A percentile compares a stretch with the other conserved stretches of the same genome.
Evolutionary conservation across 345 rosid genomes (phyloP).

Genomic region (Gossypium australe): DNA sequence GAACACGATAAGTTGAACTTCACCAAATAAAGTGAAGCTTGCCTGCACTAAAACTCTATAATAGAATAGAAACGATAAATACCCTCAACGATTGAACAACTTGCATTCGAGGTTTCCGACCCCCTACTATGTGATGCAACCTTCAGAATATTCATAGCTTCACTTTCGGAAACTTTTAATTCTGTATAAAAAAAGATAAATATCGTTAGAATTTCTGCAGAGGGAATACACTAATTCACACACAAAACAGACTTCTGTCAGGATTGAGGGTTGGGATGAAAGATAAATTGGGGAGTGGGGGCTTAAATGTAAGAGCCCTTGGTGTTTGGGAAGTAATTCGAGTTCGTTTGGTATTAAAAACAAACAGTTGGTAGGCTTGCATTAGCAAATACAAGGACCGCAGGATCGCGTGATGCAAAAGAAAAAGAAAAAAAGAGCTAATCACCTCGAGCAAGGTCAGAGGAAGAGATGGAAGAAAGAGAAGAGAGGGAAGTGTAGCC

Average conservation of each 20-base stretch:
- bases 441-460: slow-evolving; percentile 59
- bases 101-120: slow-evolving; percentile 20
- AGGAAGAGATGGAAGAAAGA: slow-evolving; percentile 23
- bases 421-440: background rate
- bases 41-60: background rate
- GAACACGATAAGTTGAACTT: background rate
- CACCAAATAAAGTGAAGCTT: slow-evolving; percentile 3
- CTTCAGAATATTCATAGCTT: slow-evolving; percentile 56
- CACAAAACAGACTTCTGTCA: background rate
- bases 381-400: background rate
- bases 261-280: background rate
- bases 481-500: slow-evolving; percentile 48
- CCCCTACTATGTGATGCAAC: slow-evolving; percentile 28
- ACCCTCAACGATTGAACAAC: slow-evolving; percentile 41
- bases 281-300: background rate
- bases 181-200: slow-evolving; percentile 27
- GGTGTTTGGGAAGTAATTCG: background rate
- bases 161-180: slow-evolving; percentile 42
- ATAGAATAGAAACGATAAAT: slow-evolving; percentile 12
- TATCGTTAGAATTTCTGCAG: background rate
- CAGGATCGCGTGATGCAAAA: background rate
- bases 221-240: background rate
- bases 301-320: background rate
- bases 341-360: slow-evolving; percentile 16
- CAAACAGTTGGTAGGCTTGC: slow-evolving; percentile 26